Conservation (phyloP, 192 early-diverging fungal species). For the Coemansia sp. region DNA sequence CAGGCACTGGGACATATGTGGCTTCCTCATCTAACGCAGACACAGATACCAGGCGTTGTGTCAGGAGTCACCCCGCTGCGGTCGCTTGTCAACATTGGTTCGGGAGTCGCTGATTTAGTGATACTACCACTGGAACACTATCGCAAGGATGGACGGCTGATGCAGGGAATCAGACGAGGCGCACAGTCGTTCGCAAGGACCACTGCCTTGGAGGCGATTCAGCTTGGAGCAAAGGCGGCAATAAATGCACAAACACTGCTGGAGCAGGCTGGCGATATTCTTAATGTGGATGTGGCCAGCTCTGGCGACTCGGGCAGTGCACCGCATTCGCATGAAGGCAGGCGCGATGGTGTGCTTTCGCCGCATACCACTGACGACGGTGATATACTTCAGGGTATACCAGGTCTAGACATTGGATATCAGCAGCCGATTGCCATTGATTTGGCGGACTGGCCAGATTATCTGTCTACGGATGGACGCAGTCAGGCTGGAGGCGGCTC, state of each 20-base stretch:
- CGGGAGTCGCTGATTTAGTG: constrained; percentile 89
- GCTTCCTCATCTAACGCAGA: constrained; percentile 91
- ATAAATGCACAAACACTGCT: constrained; percentile 86
- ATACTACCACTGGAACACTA: constrained; percentile 93
- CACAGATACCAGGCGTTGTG: constrained; percentile 86
- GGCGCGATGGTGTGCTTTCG: constrained; percentile 16
- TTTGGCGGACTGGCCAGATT: constrained; percentile 50
- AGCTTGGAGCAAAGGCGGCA: constrained; percentile 81
- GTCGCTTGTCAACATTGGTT: constrained; percentile 86
- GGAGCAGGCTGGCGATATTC: constrained; percentile 84
- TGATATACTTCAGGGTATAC: neutral
- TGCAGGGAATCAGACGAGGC: constrained; percentile 85
- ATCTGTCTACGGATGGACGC: constrained; percentile 40
- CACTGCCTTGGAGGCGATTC: constrained; percentile 88
- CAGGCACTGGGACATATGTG: constrained; percentile 69
- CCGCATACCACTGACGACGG: constrained; percentile 4
- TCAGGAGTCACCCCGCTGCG: constrained; percentile 86
- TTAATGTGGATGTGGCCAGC: constrained; percentile 54
- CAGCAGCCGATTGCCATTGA: constrained; percentile 24
- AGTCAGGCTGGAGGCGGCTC: constrained; percentile 5
- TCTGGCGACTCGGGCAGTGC: constrained; percentile 30
- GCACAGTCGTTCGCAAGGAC: constrained; percentile 86
- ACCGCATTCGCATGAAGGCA: constrained; percentile 33
- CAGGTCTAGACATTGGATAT: neutral
- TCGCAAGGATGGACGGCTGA: constrained; percentile 82